Evolutionary conservation across 129 eudicot genomes (phyloP), one percentile per base, ranked within the genome.

Genomic region (Arctium lappa): DNA sequence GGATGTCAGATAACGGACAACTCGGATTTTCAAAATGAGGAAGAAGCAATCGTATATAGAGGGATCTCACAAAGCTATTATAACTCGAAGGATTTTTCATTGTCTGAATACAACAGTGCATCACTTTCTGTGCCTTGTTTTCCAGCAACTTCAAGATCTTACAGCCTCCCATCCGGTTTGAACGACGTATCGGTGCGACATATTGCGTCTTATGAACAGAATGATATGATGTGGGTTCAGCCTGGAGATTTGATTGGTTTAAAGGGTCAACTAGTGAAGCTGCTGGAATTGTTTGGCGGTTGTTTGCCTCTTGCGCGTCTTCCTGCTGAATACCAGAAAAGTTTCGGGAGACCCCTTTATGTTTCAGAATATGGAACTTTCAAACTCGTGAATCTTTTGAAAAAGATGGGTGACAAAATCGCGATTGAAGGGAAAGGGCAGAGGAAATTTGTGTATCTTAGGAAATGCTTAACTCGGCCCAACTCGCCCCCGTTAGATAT

Each of bases 161-260:
- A 78, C 27, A 88, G 90, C 77, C 84, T 88, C 63, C 91, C 93
- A 56, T 66, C 82, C 50, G 90, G 90, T 73, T 81, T 88, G 68
- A 88, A 86, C 48, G 97, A 89, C 72, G 91, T 82, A 48, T 38
- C 93, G 11, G 83, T 77, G 2, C 86, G 87, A 72, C 80, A 62
- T 37, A 50, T 16, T 46, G 56, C 86, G 68, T 69, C 84, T 37
- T 11, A 50, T 33, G 90, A 89, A 50, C 93, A 79, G 71, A 88
- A 80, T 72, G 94, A 91, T 80, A 48, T 84, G 74, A 82, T 68
- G 87, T 91, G 94, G 94, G 97, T 91, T 27, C 98, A 93, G 82
- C 99, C 98, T 0, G 98, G 99, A 31, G 99, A 95, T 86, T 8
- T 90, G 75, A 89, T 75, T 32, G 99, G 97, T 36, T 87, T 95